Conservation (phyloP, 768 basidiomycete genomes). For the Pholiota conissans region DNA sequence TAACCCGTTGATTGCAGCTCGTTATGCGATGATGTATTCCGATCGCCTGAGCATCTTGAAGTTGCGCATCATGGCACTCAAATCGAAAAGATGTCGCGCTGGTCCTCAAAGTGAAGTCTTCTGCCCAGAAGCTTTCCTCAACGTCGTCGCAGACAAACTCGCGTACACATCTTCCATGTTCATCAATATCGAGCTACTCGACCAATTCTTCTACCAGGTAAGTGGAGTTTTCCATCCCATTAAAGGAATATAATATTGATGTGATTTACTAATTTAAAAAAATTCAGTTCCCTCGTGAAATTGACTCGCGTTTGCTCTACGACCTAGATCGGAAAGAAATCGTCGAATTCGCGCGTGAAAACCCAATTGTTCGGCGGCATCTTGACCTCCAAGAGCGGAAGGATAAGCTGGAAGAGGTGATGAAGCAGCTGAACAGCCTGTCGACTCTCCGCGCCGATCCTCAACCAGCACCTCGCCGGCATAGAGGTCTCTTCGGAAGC, state of each 20-base stretch:
- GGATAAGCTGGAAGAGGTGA: slow-evolving; percentile 96
- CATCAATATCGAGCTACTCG: slow-evolving; percentile 96
- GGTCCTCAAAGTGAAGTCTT: slow-evolving; percentile 88
- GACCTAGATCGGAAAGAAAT: slow-evolving; percentile 93
- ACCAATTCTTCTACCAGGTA: slow-evolving; percentile 98
- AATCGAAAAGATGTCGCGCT: slow-evolving; percentile 82
- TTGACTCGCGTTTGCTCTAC: slow-evolving; percentile 90
- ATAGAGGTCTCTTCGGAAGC: slow-evolving; percentile 76
- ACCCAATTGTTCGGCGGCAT: slow-evolving; percentile 83
- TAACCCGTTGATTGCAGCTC: slow-evolving; percentile 51
- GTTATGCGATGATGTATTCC: slow-evolving; percentile 86
- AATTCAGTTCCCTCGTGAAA: slow-evolving; percentile 90
- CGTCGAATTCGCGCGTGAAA: slow-evolving; percentile 90
- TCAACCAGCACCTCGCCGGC: slow-evolving; percentile 69
- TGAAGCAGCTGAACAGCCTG: slow-evolving; percentile 92
- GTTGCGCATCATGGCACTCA: slow-evolving; percentile 82
- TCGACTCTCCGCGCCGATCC: slow-evolving; percentile 86
- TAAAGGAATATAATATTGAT: slow-evolving; percentile 3
- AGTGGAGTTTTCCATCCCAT: slow-evolving; percentile 15
- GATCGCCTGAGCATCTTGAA: slow-evolving; percentile 84
- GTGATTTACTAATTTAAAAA: not conserved
- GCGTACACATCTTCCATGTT: slow-evolving; percentile 97
- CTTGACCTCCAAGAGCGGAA: slow-evolving; percentile 95
- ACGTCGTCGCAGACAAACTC: slow-evolving; percentile 95
- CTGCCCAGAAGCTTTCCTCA: slow-evolving; percentile 96